Percentiles rank a stretch among this genome's conserved stretches.
Conservation (phyloP, 23 red algal genomes). For the Cyanidium caldarium region DNA sequence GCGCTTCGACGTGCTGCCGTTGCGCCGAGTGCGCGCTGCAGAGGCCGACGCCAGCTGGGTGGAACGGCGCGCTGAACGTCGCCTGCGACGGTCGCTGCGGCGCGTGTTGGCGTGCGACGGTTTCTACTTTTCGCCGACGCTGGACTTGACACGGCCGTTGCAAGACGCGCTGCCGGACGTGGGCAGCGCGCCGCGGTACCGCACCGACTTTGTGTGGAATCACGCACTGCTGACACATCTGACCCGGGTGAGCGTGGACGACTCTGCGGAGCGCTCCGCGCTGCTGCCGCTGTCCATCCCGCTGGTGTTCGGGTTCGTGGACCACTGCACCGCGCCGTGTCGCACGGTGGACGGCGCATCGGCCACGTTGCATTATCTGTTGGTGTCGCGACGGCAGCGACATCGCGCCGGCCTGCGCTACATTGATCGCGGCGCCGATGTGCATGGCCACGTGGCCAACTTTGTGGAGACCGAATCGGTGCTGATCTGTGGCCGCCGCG, state of each 20-base stretch:
- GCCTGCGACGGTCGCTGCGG: background rate
- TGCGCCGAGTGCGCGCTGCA: background rate
- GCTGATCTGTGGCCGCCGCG: background rate
- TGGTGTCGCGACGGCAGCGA: constrained; percentile 44
- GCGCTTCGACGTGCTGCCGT: background rate
- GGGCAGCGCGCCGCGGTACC: background rate
- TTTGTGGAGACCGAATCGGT: constrained; percentile 94
- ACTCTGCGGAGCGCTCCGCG: background rate
- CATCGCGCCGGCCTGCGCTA: constrained; percentile 58
- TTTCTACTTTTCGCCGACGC: background rate
- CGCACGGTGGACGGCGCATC: background rate
- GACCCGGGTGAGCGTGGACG: background rate
- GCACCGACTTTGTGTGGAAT: background rate
- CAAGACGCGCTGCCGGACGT: background rate
- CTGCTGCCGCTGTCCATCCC: background rate
- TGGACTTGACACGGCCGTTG: background rate
- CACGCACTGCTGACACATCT: background rate
- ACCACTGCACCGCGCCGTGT: background rate
- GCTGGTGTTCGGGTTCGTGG: background rate
- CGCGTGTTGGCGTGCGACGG: background rate
- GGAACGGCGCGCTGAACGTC: background rate
- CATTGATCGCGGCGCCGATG: constrained; percentile 62
- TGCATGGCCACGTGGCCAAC: constrained; percentile 68
- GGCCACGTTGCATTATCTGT: background rate
- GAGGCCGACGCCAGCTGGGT: background rate